Evolutionary conservation across 163 green algal species (phyloP), one percentile per base, ranked within the genome.

Genomic region (Chlamydomonas reinhardtii): DNA sequence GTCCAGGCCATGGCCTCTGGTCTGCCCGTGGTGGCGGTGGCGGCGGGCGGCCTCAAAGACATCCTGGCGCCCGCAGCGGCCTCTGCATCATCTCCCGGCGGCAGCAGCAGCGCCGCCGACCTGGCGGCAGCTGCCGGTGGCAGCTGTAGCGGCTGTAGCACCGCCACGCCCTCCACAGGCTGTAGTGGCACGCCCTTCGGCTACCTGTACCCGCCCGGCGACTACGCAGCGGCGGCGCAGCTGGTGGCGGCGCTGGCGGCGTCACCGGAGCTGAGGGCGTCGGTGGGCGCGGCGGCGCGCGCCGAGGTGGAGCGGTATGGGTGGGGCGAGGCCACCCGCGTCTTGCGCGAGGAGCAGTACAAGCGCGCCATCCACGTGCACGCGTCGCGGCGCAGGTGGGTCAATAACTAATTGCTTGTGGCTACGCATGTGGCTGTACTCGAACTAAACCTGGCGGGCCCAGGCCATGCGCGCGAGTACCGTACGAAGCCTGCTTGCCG

Each of bases 21-120:
- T 19, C 82, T 99, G 74, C 93, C 98, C 0, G 98, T 99, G 35
- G 98, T 99, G 37, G 95, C 97, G 16, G 98, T 99, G 35, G 90
- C 90, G 34, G 97, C 97, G 8, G 97, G 97, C 16, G 97, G 97
- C 76, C 96, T 99, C 16, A 95, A 94, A 0, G 97, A 99, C 92
- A 99, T 99, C 90, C 82, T 99, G 39, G 94, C 89, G 22, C 82
- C 93, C 73, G 90, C n/a, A n/a, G n/a, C 91, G 35, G 94, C 94
- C 61, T 84, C 90, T 69, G 56, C 48, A 71, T 35, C 19, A 59
- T 17, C 48, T 9, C 17, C 11, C 48, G 14, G 48, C 48, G 19
- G 12, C 48, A 56, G 48, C 48, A 56, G 48, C 48, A 19, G 48
- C 48, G 19, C 11, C 48, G 48, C 48, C 1, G 48, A 19, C 48